Base-by-base conservation (phyloP, 2,329 filamentous ascomycete species). In the Orbilia blumenaviensis region DNA sequence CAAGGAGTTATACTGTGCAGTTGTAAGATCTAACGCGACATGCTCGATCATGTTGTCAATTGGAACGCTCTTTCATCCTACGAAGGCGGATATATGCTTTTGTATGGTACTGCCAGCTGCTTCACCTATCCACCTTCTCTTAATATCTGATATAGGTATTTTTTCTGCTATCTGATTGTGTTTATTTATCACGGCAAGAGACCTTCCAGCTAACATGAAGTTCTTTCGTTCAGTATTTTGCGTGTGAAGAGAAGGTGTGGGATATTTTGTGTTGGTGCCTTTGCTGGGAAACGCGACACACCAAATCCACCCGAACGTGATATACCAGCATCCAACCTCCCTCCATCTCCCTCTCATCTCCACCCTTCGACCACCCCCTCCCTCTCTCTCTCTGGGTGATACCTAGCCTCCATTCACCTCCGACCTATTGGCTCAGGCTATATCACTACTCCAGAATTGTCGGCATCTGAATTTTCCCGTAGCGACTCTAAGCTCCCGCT, bases 331-430 rank as follows among this genome's bases (percentile, higher is more conserved):
- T 66, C 61, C 61, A 66, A 50, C 41, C 50, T 56, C 50, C 50
- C 42, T 48, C 38, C 58, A 29, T 42, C 41, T 25, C 34, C 9
- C 62, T 58, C 63, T 41, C 41, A 27, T 29, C 63, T 44, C 48
- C 34, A 54, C 48, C 63, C 74, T 60, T 74, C 72, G 73, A 66
- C 74, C 75, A 60, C 50, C 56, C 44, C 44, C 77, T 48, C 75
- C 50, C 64, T 69, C 56, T 48, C 75, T 52, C 64, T 69, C 56
- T 46, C 58, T 64, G 60, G 48, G 41, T 38, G 58, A 29, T 41
- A 32, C 36, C 63, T 34, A 60, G 34, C 61, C 25, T 46, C 48
- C 32, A 46, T 54, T n/a, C n/a, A n/a, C 67, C 66, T 76, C 50
- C 56, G 42, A 9, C 34, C 23, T 38, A 52, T 34, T 44, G 42